phyloP scores from a whole-genome alignment of 2,329 filamentous ascomycete genomes.

The Curvularia spicifera region DNA sequence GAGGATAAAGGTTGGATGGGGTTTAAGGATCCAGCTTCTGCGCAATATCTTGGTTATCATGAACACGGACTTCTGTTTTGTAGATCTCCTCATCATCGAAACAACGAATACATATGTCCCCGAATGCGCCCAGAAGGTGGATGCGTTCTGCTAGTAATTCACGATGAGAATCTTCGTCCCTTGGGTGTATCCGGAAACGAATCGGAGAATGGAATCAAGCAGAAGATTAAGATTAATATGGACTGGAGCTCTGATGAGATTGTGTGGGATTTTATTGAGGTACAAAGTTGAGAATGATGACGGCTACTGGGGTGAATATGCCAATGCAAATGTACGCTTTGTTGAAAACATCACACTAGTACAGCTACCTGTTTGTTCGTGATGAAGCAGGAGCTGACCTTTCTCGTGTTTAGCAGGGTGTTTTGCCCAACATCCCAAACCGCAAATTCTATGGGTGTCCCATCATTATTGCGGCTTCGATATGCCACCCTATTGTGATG shows the following conservation, averaged over 20 bases:
- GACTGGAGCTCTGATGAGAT: constrained; percentile 8
- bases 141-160: constrained; percentile 7
- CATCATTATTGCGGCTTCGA: too few relatives aligned
- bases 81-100: constrained; percentile 2
- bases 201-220: constrained; percentile 6
- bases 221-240: constrained; percentile 6
- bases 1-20: constrained; percentile 51
- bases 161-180: constrained; percentile 6
- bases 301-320: neutral
- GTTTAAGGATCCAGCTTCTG: constrained; percentile 47
- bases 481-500: too few relatives aligned
- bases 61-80: constrained; percentile 7
- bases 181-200: constrained; percentile 7
- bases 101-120: constrained; percentile 13
- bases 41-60: constrained; percentile 12
- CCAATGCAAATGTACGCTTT: neutral
- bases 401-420: too few relatives aligned
- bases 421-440: too few relatives aligned
- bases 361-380: neutral
- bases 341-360: neutral
- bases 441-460: too few relatives aligned
- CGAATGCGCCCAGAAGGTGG: constrained; percentile 15
- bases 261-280: constrained; percentile 18
- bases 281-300: constrained; percentile 2
- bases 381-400: neutral